Conservation (phyloP, 306 rosid species). For the Adenanthera pavonina region DNA sequence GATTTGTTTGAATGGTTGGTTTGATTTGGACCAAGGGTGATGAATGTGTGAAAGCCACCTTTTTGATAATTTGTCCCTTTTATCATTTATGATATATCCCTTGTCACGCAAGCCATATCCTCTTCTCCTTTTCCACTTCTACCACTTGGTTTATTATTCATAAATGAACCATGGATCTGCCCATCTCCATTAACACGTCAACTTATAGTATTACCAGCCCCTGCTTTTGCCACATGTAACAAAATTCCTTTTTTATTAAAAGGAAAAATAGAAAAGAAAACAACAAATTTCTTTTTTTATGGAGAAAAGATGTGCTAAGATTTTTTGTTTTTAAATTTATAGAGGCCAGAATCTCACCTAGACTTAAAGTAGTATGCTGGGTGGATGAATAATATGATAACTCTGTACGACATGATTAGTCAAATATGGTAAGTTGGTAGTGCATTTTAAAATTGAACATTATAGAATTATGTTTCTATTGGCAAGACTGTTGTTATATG, state of each 20-base stretch:
- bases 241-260: background rate
- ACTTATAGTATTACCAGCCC: background rate
- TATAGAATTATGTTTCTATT: constrained; percentile 22
- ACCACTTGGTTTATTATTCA: constrained; percentile 20
- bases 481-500: background rate
- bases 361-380: background rate
- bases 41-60: background rate
- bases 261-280: background rate
- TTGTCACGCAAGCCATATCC: constrained; percentile 39
- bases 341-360: background rate
- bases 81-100: background rate
- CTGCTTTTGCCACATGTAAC: background rate
- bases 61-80: background rate
- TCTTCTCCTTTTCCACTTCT: background rate
- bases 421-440: background rate
- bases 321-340: background rate
- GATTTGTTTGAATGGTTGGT: constrained; percentile 1
- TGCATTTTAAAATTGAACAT: constrained; percentile 1
- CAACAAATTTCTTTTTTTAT: background rate
- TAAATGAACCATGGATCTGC: constrained; percentile 31
- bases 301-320: background rate
- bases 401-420: constrained; percentile 5
- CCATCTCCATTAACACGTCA: background rate
- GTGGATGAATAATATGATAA: background rate
- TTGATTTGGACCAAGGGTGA: constrained; percentile 3